phyloP scores from a whole-genome alignment of 1,284 basidiomycete species.

The Omphalotus olearius region DNA sequence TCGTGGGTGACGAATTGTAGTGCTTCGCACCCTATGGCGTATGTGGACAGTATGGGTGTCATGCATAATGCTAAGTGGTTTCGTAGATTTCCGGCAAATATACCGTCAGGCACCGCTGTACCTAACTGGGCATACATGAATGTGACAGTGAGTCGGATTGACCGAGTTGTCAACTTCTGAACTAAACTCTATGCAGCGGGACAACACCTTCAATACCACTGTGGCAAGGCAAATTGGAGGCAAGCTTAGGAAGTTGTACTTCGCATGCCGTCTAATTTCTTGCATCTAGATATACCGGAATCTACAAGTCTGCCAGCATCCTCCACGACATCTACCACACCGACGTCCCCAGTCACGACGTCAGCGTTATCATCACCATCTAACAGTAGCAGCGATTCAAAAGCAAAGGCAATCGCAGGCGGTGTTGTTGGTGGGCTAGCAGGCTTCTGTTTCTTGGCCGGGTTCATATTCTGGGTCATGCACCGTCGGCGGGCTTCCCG shows the following conservation, averaged over 20 bases:
- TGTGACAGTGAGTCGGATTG: not conserved
- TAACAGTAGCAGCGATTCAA: not conserved
- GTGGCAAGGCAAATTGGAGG: constrained; percentile 2
- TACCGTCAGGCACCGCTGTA: constrained; percentile 3
- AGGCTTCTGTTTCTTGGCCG: not conserved
- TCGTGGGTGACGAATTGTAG: constrained; percentile 2
- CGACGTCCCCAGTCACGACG: not conserved
- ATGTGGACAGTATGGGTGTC: not conserved
- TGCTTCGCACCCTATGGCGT: not conserved
- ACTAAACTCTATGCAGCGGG: not conserved
- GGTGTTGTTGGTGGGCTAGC: constrained; percentile 6
- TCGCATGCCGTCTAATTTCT: not conserved
- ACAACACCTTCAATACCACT: not conserved
- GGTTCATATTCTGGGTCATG: not conserved
- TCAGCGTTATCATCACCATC: not conserved
- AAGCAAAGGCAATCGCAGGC: constrained; percentile 1
- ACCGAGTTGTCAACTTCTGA: not conserved
- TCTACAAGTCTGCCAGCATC: not conserved
- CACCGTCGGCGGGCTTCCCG: not conserved
- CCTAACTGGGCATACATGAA: constrained; percentile 2
- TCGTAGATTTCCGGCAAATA: not conserved
- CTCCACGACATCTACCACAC: not conserved
- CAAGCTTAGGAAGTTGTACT: not conserved
- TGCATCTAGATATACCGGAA: constrained; percentile 1
- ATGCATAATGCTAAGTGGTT: not conserved